Percentiles rank a stretch among this genome's conserved stretches.
Conservation (phyloP, 768 basidiomycete genomes). For the Amanita thiersii region DNA sequence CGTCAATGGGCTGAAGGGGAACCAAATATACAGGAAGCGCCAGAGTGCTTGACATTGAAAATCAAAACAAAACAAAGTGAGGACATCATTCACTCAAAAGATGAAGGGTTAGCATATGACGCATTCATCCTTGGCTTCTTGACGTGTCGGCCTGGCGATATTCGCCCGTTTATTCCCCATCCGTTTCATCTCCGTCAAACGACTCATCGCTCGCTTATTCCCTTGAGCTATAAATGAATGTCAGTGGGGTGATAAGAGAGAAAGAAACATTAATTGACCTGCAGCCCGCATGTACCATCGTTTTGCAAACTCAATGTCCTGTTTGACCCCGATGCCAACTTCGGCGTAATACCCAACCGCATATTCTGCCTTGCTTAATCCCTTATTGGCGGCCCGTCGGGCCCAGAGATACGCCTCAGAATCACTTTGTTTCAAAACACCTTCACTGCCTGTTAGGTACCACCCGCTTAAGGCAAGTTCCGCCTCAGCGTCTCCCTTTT, state of each 20-base stretch:
- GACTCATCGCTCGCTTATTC: conserved; percentile 96
- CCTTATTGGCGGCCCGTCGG: conserved; percentile 91
- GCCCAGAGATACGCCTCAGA: conserved; percentile 99
- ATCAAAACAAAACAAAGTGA: too few relatives aligned
- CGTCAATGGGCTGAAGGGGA: too few relatives aligned
- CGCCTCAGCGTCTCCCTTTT: conserved; percentile 91
- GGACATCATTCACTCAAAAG: too few relatives aligned
- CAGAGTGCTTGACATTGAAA: too few relatives aligned
- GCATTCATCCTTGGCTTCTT: conserved; percentile 92
- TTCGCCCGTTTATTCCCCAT: conserved; percentile 73
- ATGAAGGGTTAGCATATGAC: conserved; percentile 75
- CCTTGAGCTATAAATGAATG: conserved; percentile 64
- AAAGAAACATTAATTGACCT: conserved; percentile 43
- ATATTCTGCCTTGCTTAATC: conserved; percentile 94
- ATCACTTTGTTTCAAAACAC: conserved; percentile 95
- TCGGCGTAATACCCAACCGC: conserved; percentile 99
- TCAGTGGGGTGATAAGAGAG: neutral
- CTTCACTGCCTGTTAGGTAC: conserved; percentile 95
- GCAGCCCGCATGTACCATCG: conserved; percentile 99
- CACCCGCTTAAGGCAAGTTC: conserved; percentile 96
- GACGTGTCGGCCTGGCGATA: conserved; percentile 80
- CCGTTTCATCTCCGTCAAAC: conserved; percentile 92
- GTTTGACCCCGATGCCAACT: conserved; percentile 95
- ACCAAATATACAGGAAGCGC: too few relatives aligned
- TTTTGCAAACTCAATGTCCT: conserved; percentile 92